Conservation (phyloP, 805 yeast genomes). For the Kodamaea kaohsiungensis region DNA sequence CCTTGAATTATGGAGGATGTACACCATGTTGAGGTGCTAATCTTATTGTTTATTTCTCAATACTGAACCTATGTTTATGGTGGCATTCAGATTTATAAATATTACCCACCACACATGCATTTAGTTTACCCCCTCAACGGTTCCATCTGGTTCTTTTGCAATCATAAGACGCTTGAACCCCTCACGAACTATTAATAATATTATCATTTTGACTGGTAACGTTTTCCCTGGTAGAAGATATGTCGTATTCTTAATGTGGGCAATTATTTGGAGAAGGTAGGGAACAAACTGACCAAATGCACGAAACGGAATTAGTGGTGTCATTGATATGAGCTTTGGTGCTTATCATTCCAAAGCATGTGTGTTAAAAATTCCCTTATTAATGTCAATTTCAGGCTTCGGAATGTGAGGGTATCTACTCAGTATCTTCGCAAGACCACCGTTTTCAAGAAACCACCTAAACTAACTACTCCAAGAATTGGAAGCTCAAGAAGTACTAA, state of each 20-base stretch:
- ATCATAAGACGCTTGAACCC: not conserved
- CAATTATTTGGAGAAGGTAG: not conserved
- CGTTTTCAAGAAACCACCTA: no score
- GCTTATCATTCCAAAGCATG: not conserved
- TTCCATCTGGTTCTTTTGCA: no score
- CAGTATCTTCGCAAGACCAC: no score
- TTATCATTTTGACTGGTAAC: not conserved
- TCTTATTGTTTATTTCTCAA: no score
- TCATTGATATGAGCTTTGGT: not conserved
- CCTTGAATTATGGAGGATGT: no score
- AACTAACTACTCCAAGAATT: not conserved
- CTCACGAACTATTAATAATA: not conserved
- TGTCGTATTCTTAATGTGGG: not conserved
- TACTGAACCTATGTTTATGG: no score
- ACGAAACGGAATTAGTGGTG: not conserved
- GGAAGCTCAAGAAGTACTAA: no score
- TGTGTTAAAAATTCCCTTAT: not conserved
- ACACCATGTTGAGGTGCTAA: no score
- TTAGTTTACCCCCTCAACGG: no score
- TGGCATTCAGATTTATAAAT: not conserved
- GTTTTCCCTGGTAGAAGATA: not conserved
- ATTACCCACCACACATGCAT: no score
- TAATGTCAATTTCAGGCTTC: no score
- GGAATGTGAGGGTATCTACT: no score
- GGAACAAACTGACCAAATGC: not conserved